Conservation (phyloP, 495 filamentous ascomycete genomes). For the Cairneyella variabilis region DNA sequence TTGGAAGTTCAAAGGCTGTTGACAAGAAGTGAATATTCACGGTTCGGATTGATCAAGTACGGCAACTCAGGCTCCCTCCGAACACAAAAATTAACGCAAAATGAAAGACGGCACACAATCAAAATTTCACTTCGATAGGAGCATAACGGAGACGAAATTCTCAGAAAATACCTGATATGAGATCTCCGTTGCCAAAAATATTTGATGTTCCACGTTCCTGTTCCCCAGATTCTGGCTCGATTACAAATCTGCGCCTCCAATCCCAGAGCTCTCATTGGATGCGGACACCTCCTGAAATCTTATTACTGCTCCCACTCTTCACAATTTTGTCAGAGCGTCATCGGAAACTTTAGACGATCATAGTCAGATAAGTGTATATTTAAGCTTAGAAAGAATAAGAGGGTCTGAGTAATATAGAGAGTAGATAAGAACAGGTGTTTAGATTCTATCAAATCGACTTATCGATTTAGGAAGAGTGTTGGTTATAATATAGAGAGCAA, state of each 20-base stretch:
- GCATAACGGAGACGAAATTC: not conserved
- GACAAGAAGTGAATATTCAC: not conserved
- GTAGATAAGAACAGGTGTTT: too few relatives aligned
- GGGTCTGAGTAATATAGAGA: too few relatives aligned
- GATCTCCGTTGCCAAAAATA: not conserved
- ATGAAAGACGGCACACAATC: not conserved
- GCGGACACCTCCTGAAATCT: conserved; percentile 14
- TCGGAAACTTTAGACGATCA: not conserved
- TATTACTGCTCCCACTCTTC: conserved; percentile 19
- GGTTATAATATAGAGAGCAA: too few relatives aligned
- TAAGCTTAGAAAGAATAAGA: too few relatives aligned
- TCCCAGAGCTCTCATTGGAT: conserved; percentile 10
- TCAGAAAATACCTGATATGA: not conserved
- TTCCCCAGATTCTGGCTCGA: conserved; percentile 23
- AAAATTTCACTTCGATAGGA: not conserved
- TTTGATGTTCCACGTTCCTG: not conserved
- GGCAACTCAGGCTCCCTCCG: too few relatives aligned
- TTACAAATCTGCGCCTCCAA: conserved; percentile 2
- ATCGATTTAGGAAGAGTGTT: too few relatives aligned
- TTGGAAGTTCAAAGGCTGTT: not conserved
- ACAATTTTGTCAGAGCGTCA: not conserved
- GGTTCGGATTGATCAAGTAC: not conserved
- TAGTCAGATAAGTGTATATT: too few relatives aligned
- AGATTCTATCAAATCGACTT: too few relatives aligned
- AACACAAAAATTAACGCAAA: not conserved